Evolutionary conservation across 306 rosid genomes (phyloP), one percentile per base, ranked within the genome.

Genomic region (Prosopis cineraria): DNA sequence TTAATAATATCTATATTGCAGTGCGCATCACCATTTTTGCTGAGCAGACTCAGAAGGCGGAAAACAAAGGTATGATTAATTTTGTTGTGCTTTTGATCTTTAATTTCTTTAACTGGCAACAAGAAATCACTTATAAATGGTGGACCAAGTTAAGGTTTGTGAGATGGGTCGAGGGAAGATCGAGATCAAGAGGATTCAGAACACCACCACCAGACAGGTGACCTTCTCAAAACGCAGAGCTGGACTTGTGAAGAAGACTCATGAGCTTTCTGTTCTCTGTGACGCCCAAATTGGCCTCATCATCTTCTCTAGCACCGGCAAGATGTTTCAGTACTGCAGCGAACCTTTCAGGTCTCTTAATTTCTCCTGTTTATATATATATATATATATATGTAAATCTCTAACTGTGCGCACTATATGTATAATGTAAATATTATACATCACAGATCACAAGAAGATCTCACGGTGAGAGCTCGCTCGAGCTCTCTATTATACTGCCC

Each of bases 211-310:
- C 3, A 85, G 97, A 80, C 97, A 91, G 41, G 91, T 89, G 1
- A 89, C 97, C 0, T 91, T 91, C 75, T 80, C 90, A 0, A 91
- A 91, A 72, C 81, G 97, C 47, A 58, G 94, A 47, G 73, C 70
- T 0, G 92, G 97, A 0, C 75, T 91, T 10, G 16, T 91, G 27
- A 91, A 91, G 88, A 91, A 91, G 80, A 89, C 97, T 2, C 89
- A 78, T 50, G 97, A 91, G 33, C 97, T 91, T n/a, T 88, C 94
- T 22, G 91, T 91, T 13, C 83, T 91, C 0, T 91, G 97, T 37
- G 97, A 91, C 41, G 97, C 93, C 10, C 86, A 91, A 47, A 91
- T 91, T 27, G 94, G 88, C 1, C 89, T 89, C 66, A 80, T 91
- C 62, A 62, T 91, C 73, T 91, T 91, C 84, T 91, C 97, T 3